A percentile compares a stretch with the other conserved stretches of the same genome.
Conservation (phyloP, 2,329 filamentous ascomycete species). For the Drechmeria coniospora region DNA sequence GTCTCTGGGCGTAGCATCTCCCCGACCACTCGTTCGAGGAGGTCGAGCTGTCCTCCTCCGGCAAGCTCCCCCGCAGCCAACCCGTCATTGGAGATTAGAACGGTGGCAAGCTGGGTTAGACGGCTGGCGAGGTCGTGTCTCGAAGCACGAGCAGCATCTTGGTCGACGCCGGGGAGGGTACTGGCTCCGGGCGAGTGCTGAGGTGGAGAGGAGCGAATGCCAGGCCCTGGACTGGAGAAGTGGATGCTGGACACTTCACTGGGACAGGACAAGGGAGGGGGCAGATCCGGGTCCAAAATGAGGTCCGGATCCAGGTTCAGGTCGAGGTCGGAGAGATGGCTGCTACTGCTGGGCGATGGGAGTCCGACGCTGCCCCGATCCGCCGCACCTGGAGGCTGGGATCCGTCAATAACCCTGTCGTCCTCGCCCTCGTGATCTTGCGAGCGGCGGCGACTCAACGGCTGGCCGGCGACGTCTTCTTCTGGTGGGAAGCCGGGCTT, state of each 20-base stretch:
- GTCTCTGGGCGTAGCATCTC: conserved; percentile 13
- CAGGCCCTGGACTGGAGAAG: conserved; percentile 12
- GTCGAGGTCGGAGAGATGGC: no score
- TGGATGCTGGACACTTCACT: conserved; percentile 18
- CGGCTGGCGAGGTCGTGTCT: conserved; percentile 29
- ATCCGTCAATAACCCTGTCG: no score
- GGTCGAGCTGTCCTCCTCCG: conserved; percentile 21
- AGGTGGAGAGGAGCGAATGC: conserved; percentile 15
- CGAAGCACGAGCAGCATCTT: conserved; percentile 11
- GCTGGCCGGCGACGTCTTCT: no score
- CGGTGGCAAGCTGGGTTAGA: conserved; percentile 22
- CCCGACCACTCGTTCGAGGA: conserved; percentile 15
- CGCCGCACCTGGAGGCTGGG: no score
- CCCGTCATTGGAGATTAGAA: conserved; percentile 18
- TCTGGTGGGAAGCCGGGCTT: no score
- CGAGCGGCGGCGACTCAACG: no score
- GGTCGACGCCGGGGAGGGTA: conserved; percentile 2
- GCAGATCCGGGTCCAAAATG: conserved; percentile 6
- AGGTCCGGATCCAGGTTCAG: no score
- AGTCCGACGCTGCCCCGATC: no score
- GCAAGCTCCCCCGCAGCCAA: no score
- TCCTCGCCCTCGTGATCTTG: no score
- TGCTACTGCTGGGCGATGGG: neutral
- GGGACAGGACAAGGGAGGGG: conserved; percentile 16
- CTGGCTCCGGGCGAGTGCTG: conserved; percentile 7